phyloP scores from a whole-genome alignment of 2,329 filamentous ascomycete genomes.

The Alternaria infectoria region DNA sequence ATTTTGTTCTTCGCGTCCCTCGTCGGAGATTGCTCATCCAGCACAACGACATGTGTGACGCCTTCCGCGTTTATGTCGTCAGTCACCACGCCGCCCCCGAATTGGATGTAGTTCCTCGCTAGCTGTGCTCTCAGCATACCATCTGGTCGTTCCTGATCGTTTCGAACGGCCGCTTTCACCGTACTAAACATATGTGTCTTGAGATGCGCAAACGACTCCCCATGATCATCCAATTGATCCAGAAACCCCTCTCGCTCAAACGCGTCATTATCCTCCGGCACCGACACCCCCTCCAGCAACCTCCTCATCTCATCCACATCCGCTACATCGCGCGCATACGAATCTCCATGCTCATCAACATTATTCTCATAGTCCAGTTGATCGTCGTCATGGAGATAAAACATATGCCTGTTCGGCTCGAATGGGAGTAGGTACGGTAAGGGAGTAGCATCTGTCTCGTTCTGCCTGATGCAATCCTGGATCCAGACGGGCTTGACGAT shows the following conservation, averaged over 20 bases:
- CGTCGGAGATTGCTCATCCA: conserved; percentile 52
- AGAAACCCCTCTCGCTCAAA: conserved; percentile 32
- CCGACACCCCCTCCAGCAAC: conserved; percentile 47
- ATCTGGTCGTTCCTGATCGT: background rate
- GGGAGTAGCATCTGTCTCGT: conserved; percentile 60
- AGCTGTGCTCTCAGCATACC: conserved; percentile 47
- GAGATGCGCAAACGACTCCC: conserved; percentile 26
- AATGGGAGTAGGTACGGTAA: conserved; percentile 68
- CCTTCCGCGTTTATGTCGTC: conserved; percentile 58
- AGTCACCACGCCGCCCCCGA: conserved; percentile 69
- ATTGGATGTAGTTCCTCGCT: conserved; percentile 66
- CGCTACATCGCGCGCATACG: conserved; percentile 74
- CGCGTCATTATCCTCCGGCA: conserved; percentile 13
- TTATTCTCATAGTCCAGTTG: conserved; percentile 64
- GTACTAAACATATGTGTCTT: conserved; percentile 42
- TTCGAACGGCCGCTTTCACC: conserved; percentile 28
- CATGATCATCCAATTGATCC: conserved; percentile 37
- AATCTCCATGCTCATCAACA: conserved; percentile 81
- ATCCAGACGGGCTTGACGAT: conserved; percentile 85
- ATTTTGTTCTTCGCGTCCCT: conserved; percentile 49
- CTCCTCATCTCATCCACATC: conserved; percentile 65
- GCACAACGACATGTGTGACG: conserved; percentile 76
- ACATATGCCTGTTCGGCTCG: conserved; percentile 71
- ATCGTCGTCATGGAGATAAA: conserved; percentile 68
- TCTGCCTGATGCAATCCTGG: conserved; percentile 75